Conservation (phyloP, 768 basidiomycete genomes). For the Termitomyces bulborhizus region DNA sequence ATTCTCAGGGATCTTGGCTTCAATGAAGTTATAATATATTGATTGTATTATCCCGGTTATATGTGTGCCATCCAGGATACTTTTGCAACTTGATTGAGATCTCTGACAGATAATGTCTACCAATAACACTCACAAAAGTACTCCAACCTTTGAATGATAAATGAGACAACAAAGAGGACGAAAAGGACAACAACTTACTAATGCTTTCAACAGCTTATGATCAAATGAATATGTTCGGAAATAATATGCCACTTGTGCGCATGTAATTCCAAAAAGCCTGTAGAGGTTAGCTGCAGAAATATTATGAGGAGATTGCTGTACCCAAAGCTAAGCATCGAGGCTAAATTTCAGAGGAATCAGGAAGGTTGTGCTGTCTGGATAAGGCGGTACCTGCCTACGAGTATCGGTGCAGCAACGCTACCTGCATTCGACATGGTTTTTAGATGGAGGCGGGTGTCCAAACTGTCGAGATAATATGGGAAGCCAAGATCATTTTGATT, state of each 20-base stretch:
- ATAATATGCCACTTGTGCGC: not conserved
- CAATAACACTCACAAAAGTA: not conserved
- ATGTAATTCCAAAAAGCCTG: not conserved
- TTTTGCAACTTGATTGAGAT: not conserved
- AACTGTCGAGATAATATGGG: no score
- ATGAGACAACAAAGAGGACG: not conserved
- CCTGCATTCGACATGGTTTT: no score
- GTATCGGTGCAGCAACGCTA: no score
- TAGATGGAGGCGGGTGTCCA: no score
- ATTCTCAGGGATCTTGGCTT: not conserved
- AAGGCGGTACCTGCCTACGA: no score
- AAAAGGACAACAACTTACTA: not conserved
- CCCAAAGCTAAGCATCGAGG: no score
- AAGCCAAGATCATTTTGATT: no score
- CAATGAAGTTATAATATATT: not conserved
- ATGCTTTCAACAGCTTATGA: not conserved
- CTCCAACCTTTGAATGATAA: not conserved
- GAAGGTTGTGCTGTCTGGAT: no score
- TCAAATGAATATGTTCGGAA: not conserved
- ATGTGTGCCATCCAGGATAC: not conserved
- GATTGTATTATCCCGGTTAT: not conserved
- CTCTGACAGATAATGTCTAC: not conserved
- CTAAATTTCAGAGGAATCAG: no score
- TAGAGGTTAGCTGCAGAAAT: no score
- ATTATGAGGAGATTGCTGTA: no score